Evolutionary conservation across 192 early-diverging fungal species (phyloP).

Genomic region (Entomortierella lignicola): DNA sequence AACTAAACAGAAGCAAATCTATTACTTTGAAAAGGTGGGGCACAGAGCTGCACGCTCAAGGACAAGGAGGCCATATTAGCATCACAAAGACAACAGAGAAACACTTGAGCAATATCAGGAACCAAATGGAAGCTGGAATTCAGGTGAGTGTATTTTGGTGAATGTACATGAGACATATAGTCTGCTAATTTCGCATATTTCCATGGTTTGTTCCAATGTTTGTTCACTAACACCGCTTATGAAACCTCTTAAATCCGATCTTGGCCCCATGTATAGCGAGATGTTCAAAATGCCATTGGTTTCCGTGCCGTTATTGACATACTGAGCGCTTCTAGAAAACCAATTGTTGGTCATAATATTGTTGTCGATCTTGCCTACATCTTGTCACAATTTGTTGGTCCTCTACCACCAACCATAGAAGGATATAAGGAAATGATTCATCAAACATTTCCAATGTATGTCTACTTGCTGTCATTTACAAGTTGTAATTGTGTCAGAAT

Average conservation of each 20-base stretch:
- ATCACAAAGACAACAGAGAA: slow-evolving; percentile 27
- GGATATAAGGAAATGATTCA: slow-evolving; percentile 76
- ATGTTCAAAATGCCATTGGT: slow-evolving; percentile 23
- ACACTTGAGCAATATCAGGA: not conserved
- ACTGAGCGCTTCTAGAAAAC: slow-evolving; percentile 75
- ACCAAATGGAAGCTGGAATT: slow-evolving; percentile 9
- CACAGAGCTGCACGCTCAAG: slow-evolving; percentile 20
- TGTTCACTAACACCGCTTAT: too few species aligned
- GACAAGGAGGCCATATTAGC: not conserved
- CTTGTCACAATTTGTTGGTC: slow-evolving; percentile 77
- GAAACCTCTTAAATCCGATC: too few species aligned
- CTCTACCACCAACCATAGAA: slow-evolving; percentile 70
- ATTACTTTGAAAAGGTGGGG: slow-evolving; percentile 21
- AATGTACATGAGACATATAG: not conserved
- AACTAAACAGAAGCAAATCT: too few species aligned
- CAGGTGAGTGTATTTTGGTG: slow-evolving; percentile 4
- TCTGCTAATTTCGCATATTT: too few species aligned
- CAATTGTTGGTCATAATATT: slow-evolving; percentile 91
- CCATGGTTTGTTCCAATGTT: not conserved
- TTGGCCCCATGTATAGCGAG: slow-evolving; percentile 5
- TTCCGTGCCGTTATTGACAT: slow-evolving; percentile 83
- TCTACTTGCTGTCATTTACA: too few species aligned
- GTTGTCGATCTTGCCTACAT: slow-evolving; percentile 87
- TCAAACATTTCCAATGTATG: slow-evolving; percentile 71
- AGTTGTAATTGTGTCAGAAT: too few species aligned